A percentile compares a stretch with the other conserved stretches of the same genome.
Conservation (phyloP, 257 asterid species). For the Gardenia jasminoides region DNA sequence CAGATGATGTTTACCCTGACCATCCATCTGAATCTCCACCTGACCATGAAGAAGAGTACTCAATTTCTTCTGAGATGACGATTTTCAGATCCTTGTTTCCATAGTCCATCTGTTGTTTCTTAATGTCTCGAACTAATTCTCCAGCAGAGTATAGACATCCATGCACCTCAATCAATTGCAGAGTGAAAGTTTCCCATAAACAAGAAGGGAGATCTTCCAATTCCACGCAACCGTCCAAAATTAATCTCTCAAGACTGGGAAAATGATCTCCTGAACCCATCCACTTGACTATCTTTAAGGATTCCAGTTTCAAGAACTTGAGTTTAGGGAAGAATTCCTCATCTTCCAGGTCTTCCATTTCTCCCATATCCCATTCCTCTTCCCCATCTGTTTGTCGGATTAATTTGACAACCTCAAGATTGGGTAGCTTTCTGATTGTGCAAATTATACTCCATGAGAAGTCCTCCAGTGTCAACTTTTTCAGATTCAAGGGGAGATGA, state of each 20-base stretch:
- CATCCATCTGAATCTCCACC: no score
- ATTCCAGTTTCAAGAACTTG: neutral
- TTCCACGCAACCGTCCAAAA: neutral
- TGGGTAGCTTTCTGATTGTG: neutral
- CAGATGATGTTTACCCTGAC: no score
- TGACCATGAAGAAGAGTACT: neutral
- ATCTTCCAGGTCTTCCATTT: neutral
- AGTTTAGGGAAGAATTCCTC: neutral
- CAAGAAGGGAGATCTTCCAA: neutral
- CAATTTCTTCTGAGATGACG: no score
- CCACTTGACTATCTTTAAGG: neutral
- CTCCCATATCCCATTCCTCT: neutral
- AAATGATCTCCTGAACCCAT: neutral
- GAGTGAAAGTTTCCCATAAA: neutral
- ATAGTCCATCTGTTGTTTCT: neutral
- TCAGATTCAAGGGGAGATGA: neutral
- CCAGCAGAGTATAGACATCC: neutral
- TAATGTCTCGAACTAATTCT: neutral
- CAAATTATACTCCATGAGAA: neutral
- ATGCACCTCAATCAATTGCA: neutral
- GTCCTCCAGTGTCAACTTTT: neutral
- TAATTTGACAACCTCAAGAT: neutral
- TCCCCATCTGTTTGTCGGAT: fast-evolving
- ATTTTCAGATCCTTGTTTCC: neutral
- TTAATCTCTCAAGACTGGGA: neutral